Evolutionary conservation across 345 rosid species (phyloP), one percentile per base, ranked within the genome.

Genomic region (Mangifera indica): DNA sequence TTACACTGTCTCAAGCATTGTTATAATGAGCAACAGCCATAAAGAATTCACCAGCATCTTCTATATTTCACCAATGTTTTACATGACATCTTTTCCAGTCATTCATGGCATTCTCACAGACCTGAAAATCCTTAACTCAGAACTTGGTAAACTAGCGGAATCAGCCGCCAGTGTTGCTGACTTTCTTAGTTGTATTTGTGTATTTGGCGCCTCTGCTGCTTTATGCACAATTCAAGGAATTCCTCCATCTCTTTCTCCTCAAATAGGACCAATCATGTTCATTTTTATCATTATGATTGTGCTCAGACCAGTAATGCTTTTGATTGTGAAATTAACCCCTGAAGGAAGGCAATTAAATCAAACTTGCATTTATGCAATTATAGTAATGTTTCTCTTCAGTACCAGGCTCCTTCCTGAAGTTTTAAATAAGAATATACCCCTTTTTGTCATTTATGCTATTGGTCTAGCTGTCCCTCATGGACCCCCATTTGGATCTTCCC

Each of bases 401-500:
- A 51, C 18, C 2, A 13, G 12, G 8, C 11, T 7, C 7, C 14
- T 69, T 20, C 24, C 77, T 4, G n/a, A 40, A n/a, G 24, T 7
- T 4, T 61, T 4, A 29, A 24, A 25, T 1, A 48, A 26, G 42
- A 67, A n/a, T 34, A 52, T 72, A 37, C 8, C 13, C 9, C 1
- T 71, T 17, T 12, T 60, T 10, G 69, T 72, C 15, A 40, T 77
- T 13, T 79, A 66, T 61, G 8, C 68, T 40, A 21, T 71, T 1
- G 79, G 79, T 26, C 29, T 79, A 2, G 65, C 55, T 7, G 65
- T 71, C 32, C 79, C 82, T 2, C 69, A 64, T 7, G 79, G 74
- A n/a, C 82, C 82, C 4, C 79, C 79, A 2, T 5, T 75, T 26
- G 82, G 82, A 18, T 65, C 82, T 11, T 73, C 76, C 12, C 6